Base-by-base conservation (phyloP, 148 eudicot genomes). In the Polygonum maritimum region DNA sequence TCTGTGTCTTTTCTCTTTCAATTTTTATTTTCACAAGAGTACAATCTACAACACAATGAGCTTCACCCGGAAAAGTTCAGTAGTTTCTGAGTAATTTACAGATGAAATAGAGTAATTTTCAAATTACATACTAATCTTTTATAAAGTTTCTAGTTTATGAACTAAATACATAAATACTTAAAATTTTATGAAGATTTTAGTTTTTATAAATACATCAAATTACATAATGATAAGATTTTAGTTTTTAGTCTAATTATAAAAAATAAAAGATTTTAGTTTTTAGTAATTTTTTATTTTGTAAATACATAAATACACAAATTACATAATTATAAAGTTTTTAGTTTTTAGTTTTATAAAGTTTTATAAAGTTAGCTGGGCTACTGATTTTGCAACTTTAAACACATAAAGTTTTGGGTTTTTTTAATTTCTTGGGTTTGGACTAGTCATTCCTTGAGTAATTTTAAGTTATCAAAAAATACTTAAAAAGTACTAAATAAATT, bases 1-100 rank as follows among this genome's bases (percentile, higher is more conserved):
- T 54, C 60, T 18, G 18, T 54, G 60, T 54, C 60, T 18, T 54
- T 54, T 54, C 60, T 26, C 69, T 62, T 62, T 26, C 39, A 62
- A 62, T 26, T 31, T 12, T 22, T 33, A 54, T 54, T 54, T 10
- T 10, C 7, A 14, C 19, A 18, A 15, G 19, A n/a, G 19, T 2
- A 18, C 60, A n/a, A 54, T 62, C 75, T 13, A 69, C 70, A 31
- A 19, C 48, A 26, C 19, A 55, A 38, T 49, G 69, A 51, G 49
- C 19, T 19, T 55, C 26, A 9, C 8, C 33, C 16, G 38, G 69
- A 31, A 62, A 7, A 5, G 5, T 54, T 62, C 69, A 31, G 16
- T 62, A 31, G 13, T 12, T 62, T 62, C 69, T 31, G 38, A 62
- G 69, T 62, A 62, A 62, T 62, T 62, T 62, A 26, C 67, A 60